A percentile compares a stretch with the other conserved stretches of the same genome.
Evolutionary conservation across 2,329 filamentous ascomycete genomes (phyloP).

Genomic region (Akanthomyces lecanii): DNA sequence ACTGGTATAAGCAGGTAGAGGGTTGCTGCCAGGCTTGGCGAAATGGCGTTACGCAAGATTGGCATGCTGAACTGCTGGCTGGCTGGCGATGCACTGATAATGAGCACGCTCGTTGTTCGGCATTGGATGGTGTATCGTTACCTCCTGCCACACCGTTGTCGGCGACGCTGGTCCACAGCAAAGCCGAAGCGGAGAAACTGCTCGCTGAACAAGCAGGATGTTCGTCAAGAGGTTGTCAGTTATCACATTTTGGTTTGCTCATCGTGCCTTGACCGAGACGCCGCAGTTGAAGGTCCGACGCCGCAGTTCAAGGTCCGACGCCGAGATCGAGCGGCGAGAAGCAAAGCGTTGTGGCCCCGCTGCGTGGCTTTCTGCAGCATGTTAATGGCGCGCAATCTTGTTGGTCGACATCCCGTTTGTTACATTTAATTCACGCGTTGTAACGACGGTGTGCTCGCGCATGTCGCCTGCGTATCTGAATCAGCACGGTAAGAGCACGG

Average conservation of each 20-base stretch:
- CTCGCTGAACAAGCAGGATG: neutral
- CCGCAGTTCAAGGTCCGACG: neutral
- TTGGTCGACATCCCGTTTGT: neutral
- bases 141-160: neutral
- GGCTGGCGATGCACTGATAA: neutral
- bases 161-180: neutral
- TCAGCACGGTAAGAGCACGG: neutral
- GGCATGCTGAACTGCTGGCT: neutral
- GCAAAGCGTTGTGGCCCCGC: neutral
- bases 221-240: neutral
- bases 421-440: neutral
- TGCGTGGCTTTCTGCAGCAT: neutral
- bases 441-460: neutral
- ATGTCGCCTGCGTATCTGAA: neutral
- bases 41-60: neutral
- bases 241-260: constrained; percentile 3
- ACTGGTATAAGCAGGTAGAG: neutral
- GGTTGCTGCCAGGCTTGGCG: neutral
- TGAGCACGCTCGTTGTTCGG: neutral
- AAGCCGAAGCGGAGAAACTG: neutral
- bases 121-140: neutral
- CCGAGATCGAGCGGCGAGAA: neutral
- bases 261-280: neutral
- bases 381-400: neutral
- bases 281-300: neutral